Percentiles rank a stretch among this genome's conserved stretches.
Conservation (phyloP, 1,139 yeast species). For the Pichia sp. region DNA sequence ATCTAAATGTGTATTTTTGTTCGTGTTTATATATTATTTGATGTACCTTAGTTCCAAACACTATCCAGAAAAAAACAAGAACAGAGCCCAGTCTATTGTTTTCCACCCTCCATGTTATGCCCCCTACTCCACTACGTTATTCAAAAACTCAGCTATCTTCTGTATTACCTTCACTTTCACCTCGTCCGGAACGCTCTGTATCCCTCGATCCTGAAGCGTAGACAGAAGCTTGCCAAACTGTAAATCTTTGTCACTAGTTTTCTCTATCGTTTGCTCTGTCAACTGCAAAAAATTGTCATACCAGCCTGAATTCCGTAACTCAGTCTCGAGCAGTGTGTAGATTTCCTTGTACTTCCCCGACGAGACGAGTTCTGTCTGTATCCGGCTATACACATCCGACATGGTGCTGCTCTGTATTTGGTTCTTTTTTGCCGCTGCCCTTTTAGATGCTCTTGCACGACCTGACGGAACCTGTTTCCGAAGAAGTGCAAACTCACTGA, state of each 20-base stretch:
- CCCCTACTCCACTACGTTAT: conserved; percentile 39
- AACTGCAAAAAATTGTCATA: conserved; percentile 64
- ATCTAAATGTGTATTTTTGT: conserved; percentile 1
- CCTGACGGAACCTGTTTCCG: too few relatives aligned
- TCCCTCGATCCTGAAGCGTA: conserved; percentile 44
- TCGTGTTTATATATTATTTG: conserved; percentile 4
- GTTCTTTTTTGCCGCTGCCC: background rate
- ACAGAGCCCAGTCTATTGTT: too few relatives aligned
- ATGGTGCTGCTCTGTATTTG: background rate
- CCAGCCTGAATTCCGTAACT: conserved; percentile 81
- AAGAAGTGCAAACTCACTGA: too few relatives aligned
- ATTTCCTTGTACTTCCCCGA: conserved; percentile 78
- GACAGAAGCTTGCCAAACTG: conserved; percentile 54
- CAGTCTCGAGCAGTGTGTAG: conserved; percentile 56
- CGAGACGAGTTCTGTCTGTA: conserved; percentile 66
- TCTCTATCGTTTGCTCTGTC: conserved; percentile 42
- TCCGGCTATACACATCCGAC: conserved; percentile 56
- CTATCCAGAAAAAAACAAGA: too few relatives aligned
- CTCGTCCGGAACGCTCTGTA: conserved; percentile 55
- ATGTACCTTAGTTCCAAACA: background rate
- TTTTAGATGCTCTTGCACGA: too few relatives aligned
- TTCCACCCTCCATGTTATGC: too few relatives aligned
- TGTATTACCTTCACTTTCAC: conserved; percentile 58
- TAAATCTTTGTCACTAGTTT: conserved; percentile 24
- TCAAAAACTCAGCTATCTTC: conserved; percentile 60